A percentile compares a stretch with the other conserved stretches of the same genome.
These are phyloP conservation scores for Hypoxylon rickii DNA, from an alignment of 495 filamentous ascomycete genomes.

Conservation along the genomic window DNA sequence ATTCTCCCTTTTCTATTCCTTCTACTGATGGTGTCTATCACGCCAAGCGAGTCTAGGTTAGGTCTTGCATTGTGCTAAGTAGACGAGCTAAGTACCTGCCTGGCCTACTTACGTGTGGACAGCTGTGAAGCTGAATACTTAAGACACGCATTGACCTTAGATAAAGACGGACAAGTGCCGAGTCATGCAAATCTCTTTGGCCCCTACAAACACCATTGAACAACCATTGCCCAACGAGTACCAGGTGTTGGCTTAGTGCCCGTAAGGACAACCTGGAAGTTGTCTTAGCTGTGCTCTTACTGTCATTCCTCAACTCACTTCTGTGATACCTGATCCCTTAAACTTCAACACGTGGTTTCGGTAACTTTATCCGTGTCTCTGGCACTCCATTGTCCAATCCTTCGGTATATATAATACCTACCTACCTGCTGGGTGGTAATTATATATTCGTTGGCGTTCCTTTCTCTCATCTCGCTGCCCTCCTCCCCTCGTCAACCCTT, in stretches of 20 bases:
- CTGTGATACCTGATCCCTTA: conserved; percentile 3
- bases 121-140: no score
- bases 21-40: conserved; percentile 22
- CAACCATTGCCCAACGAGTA: no score
- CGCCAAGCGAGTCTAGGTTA: conserved; percentile 31
- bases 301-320: background rate
- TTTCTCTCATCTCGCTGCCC: no score
- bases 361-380: conserved; percentile 12
- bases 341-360: conserved; percentile 1
- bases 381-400: background rate
- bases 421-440: no score
- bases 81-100: no score
- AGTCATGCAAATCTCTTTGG: conserved; percentile 7
- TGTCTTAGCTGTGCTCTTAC: conserved; percentile 3
- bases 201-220: background rate
- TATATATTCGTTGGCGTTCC: background rate
- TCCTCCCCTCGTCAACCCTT: no score
- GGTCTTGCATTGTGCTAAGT: no score
- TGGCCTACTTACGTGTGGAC: no score
- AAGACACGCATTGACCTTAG: no score
- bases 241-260: no score
- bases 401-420: background rate
- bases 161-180: no score
- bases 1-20: conserved; percentile 3
- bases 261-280: conserved; percentile 10